Conservation (phyloP, 2,329 filamentous ascomycete species). For the Cytospora piceae region DNA sequence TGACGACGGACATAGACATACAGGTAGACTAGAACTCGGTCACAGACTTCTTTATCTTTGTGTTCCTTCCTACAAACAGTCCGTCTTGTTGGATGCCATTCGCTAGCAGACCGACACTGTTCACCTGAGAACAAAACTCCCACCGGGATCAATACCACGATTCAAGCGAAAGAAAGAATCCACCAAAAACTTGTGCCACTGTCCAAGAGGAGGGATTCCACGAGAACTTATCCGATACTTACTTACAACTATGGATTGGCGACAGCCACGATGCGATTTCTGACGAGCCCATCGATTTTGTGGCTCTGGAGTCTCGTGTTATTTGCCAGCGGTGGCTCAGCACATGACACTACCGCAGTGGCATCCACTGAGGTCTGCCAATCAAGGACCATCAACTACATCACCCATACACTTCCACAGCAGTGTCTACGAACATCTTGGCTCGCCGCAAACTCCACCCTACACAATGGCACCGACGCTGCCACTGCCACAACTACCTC, state of each 20-base stretch:
- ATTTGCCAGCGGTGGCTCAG: slow-evolving; percentile 19
- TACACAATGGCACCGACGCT: slow-evolving; percentile 23
- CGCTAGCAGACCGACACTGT: not conserved
- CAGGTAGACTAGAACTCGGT: slow-evolving; percentile 1
- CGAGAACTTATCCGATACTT: not conserved
- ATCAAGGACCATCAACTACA: slow-evolving; percentile 75
- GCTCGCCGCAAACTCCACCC: slow-evolving; percentile 37
- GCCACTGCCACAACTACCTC: slow-evolving; percentile 33
- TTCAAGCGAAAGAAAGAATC: not conserved
- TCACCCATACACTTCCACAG: slow-evolving; percentile 76
- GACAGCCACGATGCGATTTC: slow-evolving; percentile 26
- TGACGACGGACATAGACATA: slow-evolving; percentile 21
- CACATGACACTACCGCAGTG: not conserved
- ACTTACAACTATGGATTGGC: slow-evolving; percentile 27
- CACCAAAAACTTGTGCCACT: not conserved
- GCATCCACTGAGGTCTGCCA: slow-evolving; percentile 49
- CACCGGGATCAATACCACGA: not conserved
- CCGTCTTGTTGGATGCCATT: not conserved
- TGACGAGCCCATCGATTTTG: slow-evolving; percentile 10
- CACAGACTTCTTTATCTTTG: slow-evolving; percentile 3
- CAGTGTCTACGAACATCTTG: slow-evolving; percentile 73
- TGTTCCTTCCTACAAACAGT: slow-evolving; percentile 3
- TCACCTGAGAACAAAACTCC: not conserved
- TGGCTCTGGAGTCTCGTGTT: slow-evolving; percentile 10
- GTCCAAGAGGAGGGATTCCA: not conserved